Percentiles rank a stretch among this genome's conserved stretches.
Evolutionary conservation across 108 stramenopile species (phyloP).

Genomic region (Stephanodiscus minutulus): DNA sequence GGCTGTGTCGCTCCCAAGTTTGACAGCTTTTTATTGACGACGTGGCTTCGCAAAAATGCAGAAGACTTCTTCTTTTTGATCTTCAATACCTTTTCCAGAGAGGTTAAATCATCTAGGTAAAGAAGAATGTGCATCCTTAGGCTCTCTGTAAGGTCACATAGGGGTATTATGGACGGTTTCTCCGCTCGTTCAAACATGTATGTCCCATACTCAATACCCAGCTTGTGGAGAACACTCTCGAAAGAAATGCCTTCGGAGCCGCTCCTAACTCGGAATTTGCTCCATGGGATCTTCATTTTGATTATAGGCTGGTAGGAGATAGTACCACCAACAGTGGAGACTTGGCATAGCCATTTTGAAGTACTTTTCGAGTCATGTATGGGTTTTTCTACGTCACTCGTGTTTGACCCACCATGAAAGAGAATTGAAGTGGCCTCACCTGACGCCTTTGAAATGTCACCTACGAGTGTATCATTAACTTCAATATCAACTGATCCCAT

Average conservation of each 20-base stretch:
- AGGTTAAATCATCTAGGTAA: slow-evolving; percentile 64
- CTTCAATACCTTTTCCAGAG: slow-evolving; percentile 62
- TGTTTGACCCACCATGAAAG: slow-evolving; percentile 4
- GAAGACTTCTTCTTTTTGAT: slow-evolving; percentile 65
- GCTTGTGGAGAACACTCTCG: slow-evolving; percentile 58
- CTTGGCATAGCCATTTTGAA: slow-evolving; percentile 43
- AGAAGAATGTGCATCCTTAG: slow-evolving; percentile 69
- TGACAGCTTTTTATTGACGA: slow-evolving; percentile 62
- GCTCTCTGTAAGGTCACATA: slow-evolving; percentile 66
- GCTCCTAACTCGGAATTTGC: slow-evolving; percentile 47
- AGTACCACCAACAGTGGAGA: slow-evolving; percentile 41
- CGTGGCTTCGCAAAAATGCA: slow-evolving; percentile 54
- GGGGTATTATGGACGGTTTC: slow-evolving; percentile 43
- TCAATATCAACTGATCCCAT: slow-evolving; percentile 21
- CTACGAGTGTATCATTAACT: slow-evolving; percentile 16
- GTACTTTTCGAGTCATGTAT: slow-evolving; percentile 31
- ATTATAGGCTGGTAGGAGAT: slow-evolving; percentile 50
- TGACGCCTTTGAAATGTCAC: slow-evolving; percentile 17
- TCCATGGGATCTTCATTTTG: slow-evolving; percentile 55
- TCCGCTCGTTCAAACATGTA: slow-evolving; percentile 10
- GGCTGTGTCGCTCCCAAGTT: not conserved
- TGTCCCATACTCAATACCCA: slow-evolving; percentile 58
- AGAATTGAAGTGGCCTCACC: slow-evolving; percentile 24
- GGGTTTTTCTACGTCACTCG: slow-evolving; percentile 1
- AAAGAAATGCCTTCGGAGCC: slow-evolving; percentile 65